Base-by-base conservation (phyloP, 2,329 filamentous ascomycete species). In the Teratosphaeria gauchensis region DNA sequence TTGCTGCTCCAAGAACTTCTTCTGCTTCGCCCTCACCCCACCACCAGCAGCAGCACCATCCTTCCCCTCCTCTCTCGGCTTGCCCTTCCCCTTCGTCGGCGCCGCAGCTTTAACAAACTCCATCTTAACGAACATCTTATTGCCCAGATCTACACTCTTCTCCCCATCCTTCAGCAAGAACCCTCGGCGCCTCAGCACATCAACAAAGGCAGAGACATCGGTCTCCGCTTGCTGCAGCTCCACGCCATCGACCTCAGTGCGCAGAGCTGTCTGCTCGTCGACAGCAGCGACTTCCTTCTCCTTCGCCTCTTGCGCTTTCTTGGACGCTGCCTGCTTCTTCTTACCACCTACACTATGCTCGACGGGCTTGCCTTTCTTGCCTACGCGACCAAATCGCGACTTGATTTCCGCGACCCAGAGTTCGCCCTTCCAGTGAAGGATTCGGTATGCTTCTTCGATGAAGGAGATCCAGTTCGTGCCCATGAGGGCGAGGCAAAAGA, bases 111-210 rank as follows among this genome's bases (percentile, higher is more conserved):
- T 99, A 67, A 92, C 79, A 74, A 99, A 99, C 67, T 88, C 85
- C 90, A 99, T 92, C 76, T 88, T 90, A 65, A 97, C 92, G 77
- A 99, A 99, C 94, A 99, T 99, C 77, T 88, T 95, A 76, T 99
- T 99, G 58, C 82, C 83, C 68, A 95, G 77, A 76, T 99, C 91
- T 9, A 95, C 80, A 0, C 86, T 83, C 19, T 64, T 63, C 63
- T 77, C 81, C 66, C 82, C 83, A 35, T 84, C 83, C 66, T 88
- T 87, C 32, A 96, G 80, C n/a, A 92, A 79, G 69, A 99, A 96
- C 0, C 94, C 94, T 21, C 92, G 81, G 65, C 86, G 85, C 55
- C 82, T 78, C 63, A 97, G 81, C 0, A 92, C 90, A 56, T 92
- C 87, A 6, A 97, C 83, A 70, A 99, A 99, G 0, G 88, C 86